phyloP scores from a whole-genome alignment of 257 asterid species.

The Pogostemon cablin region DNA sequence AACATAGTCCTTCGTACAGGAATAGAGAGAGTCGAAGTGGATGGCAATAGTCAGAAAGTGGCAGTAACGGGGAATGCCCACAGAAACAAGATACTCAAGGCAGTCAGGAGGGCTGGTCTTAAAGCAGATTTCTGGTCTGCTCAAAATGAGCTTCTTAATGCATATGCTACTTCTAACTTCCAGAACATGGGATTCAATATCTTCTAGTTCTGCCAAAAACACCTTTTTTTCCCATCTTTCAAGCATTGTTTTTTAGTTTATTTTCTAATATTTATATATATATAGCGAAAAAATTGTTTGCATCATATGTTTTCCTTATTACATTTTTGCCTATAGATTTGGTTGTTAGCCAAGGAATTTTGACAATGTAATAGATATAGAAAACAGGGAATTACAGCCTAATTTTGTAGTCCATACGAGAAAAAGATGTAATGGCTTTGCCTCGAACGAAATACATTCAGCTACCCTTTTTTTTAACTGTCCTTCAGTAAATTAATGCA shows the following conservation, averaged over 20 bases:
- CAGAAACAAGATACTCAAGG: conserved; percentile 53
- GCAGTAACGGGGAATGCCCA: conserved; percentile 48
- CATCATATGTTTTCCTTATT: background rate
- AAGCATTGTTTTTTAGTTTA: background rate
- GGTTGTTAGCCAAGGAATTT: conserved; percentile 4
- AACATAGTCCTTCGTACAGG: conserved; percentile 30
- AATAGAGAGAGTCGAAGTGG: conserved; percentile 54
- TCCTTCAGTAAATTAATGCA: too few relatives aligned
- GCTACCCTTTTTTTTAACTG: background rate
- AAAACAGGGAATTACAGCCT: conserved; percentile 1
- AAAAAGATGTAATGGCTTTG: background rate
- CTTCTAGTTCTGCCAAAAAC: conserved; percentile 30
- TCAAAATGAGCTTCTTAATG: conserved; percentile 52
- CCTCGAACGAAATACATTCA: conserved; percentile 2
- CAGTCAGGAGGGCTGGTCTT: conserved; percentile 48
- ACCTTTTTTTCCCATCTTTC: background rate
- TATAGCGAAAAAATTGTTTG: background rate
- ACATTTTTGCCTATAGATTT: background rate
- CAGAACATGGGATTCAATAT: conserved; percentile 41
- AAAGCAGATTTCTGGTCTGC: conserved; percentile 61
- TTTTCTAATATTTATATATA: background rate
- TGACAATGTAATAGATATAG: background rate
- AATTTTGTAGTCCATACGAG: conserved; percentile 6
- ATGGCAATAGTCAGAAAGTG: conserved; percentile 46
- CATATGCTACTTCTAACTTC: conserved; percentile 41